These are phyloP conservation scores for Iberis pinnata DNA, from an alignment of 345 rosid genomes.

Conservation along the genomic window DNA sequence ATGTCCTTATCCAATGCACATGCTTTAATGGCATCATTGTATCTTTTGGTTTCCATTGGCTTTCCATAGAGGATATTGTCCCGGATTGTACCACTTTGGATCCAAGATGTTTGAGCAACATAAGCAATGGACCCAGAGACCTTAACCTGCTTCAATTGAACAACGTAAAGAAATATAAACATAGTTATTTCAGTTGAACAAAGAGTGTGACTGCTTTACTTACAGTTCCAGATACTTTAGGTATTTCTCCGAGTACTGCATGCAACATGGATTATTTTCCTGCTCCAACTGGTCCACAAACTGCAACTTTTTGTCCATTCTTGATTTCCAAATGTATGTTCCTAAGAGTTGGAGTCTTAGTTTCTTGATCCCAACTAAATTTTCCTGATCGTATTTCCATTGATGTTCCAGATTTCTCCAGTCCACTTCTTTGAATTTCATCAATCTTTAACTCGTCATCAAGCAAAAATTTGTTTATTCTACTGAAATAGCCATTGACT, in stretches of 20 bases:
- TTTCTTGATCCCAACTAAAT: conserved; percentile 68
- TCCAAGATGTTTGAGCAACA: conserved; percentile 77
- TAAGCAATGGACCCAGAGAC: conserved; percentile 55
- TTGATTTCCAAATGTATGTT: conserved; percentile 40
- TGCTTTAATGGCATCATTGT: conserved; percentile 45
- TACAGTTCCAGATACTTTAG: conserved; percentile 58
- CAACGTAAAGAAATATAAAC: conserved; percentile 1
- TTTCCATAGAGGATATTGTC: conserved; percentile 64
- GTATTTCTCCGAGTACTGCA: conserved; percentile 65
- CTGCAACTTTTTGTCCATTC: conserved; percentile 54
- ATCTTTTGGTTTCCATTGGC: conserved; percentile 49
- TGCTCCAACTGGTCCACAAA: conserved; percentile 75
- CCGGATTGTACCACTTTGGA: conserved; percentile 72
- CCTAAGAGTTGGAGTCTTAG: conserved; percentile 33
- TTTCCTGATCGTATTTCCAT: conserved; percentile 45
- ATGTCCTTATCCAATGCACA: conserved; percentile 75
- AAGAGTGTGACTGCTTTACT: conserved; percentile 27
- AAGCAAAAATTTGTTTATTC: conserved; percentile 50
- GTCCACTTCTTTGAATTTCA: conserved; percentile 25
- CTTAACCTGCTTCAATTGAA: conserved; percentile 37
- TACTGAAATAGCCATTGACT: conserved; percentile 54
- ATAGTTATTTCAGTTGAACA: not conserved
- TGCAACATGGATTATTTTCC: conserved; percentile 69
- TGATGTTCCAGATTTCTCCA: conserved; percentile 24
- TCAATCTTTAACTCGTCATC: conserved; percentile 51